Conservation (phyloP, 257 asterid genomes). For the Ligustrum vulgare region DNA sequence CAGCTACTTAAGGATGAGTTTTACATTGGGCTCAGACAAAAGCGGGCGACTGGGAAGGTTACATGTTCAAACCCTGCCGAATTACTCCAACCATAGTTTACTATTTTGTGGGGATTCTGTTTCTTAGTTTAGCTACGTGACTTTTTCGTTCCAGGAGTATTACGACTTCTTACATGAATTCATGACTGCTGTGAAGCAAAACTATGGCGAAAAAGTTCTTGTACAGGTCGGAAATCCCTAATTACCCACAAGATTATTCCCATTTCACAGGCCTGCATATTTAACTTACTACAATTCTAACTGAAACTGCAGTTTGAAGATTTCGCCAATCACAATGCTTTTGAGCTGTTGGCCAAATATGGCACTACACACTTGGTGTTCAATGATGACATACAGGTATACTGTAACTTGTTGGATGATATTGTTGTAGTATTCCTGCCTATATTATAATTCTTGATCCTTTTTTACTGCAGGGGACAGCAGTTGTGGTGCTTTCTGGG, state of each 20-base stretch:
- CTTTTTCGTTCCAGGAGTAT: not conserved
- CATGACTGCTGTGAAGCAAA: not conserved
- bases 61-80: not conserved
- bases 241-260: not conserved
- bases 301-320: not conserved
- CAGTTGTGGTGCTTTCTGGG: conserved; percentile 89
- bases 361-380: conserved; percentile 71
- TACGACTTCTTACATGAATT: not conserved
- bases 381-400: conserved; percentile 94
- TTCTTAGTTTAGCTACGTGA: not conserved
- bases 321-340: not conserved
- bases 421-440: not conserved
- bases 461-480: conserved; percentile 74
- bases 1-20: not conserved
- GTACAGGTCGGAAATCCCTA: not conserved
- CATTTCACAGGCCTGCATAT: not conserved
- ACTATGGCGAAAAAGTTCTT: not conserved
- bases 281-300: not conserved
- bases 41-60: not conserved
- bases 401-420: conserved; percentile 4
- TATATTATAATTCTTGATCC: conserved; percentile 8
- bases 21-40: not conserved
- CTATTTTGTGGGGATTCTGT: not conserved
- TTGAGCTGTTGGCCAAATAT: not conserved
- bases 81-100: not conserved